These are phyloP conservation scores for Knufia petricola DNA, from an alignment of 2,329 filamentous ascomycete genomes.

Conservation along the genomic window DNA sequence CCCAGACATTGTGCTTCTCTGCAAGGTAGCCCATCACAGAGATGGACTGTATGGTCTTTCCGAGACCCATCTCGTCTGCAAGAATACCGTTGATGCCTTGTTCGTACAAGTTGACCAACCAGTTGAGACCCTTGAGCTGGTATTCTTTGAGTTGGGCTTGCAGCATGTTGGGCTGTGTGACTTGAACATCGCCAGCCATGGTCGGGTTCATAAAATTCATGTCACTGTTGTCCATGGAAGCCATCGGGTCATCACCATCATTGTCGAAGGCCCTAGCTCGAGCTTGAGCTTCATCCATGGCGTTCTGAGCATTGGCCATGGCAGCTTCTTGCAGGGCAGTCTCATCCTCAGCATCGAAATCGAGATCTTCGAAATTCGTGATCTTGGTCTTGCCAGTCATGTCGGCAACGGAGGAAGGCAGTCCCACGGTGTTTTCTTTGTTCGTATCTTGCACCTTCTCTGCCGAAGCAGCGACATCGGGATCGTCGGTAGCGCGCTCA, in stretches of 20 bases:
- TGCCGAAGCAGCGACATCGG: slow-evolving; percentile 50
- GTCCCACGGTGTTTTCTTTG: slow-evolving; percentile 34
- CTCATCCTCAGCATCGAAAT: slow-evolving; percentile 94
- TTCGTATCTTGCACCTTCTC: slow-evolving; percentile 27
- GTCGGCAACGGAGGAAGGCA: slow-evolving; percentile 39
- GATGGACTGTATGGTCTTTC: slow-evolving; percentile 97
- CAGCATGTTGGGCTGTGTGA: slow-evolving; percentile 87
- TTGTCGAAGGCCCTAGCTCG: slow-evolving; percentile 84
- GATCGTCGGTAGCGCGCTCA: slow-evolving; percentile 77
- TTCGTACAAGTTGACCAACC: slow-evolving; percentile 97
- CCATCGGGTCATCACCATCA: slow-evolving; percentile 47
- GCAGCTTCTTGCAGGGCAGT: slow-evolving; percentile 69
- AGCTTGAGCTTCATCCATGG: slow-evolving; percentile 86
- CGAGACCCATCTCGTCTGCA: slow-evolving; percentile 98
- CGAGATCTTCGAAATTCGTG: slow-evolving; percentile 85
- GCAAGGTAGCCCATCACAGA: slow-evolving; percentile 98
- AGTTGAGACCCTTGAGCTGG: slow-evolving; percentile 97
- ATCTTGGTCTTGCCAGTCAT: slow-evolving; percentile 54
- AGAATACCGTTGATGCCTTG: slow-evolving; percentile 99
- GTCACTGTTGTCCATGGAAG: slow-evolving; percentile 83
- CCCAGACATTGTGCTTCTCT: slow-evolving; percentile 96
- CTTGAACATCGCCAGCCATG: slow-evolving; percentile 84
- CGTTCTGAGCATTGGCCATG: slow-evolving; percentile 90
- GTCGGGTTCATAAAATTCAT: slow-evolving; percentile 99
- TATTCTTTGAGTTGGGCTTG: slow-evolving; percentile 96